Conservation (phyloP, 345 rosid species). For the Atalantia buxifolia region DNA sequence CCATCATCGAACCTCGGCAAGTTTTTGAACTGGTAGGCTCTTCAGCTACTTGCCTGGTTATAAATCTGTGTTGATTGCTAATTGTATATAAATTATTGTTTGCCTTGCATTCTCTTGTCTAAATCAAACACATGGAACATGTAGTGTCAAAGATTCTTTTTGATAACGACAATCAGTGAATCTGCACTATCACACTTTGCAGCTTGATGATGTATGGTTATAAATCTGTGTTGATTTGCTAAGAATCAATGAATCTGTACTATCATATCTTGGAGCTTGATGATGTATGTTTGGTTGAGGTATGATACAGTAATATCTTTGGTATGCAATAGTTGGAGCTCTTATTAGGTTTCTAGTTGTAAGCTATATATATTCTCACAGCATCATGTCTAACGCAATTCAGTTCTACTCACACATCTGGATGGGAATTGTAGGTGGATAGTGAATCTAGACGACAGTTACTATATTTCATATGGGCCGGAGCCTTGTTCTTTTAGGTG, state of each 20-base stretch:
- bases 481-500: not conserved
- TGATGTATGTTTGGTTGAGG: not conserved
- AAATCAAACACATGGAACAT: not conserved
- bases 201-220: not conserved
- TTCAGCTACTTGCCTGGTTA: slow-evolving; percentile 1
- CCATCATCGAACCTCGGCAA: slow-evolving; percentile 93
- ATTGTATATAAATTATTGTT: slow-evolving; percentile 2
- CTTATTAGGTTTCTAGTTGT: not conserved
- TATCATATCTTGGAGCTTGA: not conserved
- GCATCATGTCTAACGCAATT: not conserved
- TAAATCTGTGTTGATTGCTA: not conserved
- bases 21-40: slow-evolving; percentile 90
- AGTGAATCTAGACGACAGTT: not conserved
- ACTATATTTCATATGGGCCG: not conserved
- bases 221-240: too few relatives aligned
- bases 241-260: not conserved
- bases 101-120: slow-evolving; percentile 10
- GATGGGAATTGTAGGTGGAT: not conserved
- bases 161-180: not conserved
- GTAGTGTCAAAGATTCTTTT: not conserved
- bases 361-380: not conserved
- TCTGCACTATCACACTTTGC: not conserved
- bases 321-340: not conserved
- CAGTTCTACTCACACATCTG: too few relatives aligned
- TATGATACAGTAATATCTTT: not conserved